Conservation (phyloP, 805 yeast species). For the Ogataea ganodermae region DNA sequence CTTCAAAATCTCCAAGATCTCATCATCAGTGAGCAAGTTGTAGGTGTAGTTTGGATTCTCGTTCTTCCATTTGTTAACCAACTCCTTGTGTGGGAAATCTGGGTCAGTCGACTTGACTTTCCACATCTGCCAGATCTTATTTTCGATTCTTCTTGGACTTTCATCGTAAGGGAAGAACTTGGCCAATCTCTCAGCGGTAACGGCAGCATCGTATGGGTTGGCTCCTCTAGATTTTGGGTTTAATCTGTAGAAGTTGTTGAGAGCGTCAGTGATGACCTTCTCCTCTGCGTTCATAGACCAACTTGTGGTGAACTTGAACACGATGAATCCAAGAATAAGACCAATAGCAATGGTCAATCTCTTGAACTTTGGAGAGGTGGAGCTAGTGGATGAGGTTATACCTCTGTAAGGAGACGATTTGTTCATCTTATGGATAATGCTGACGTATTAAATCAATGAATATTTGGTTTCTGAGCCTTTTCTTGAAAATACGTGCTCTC, state of each 20-base stretch:
- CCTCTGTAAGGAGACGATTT: conserved; percentile 29
- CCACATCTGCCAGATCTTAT: conserved; percentile 40
- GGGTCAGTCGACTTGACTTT: conserved; percentile 36
- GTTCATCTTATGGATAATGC: conserved; percentile 16
- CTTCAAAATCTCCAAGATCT: conserved; percentile 31
- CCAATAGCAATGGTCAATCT: conserved; percentile 30
- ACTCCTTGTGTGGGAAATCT: conserved; percentile 36
- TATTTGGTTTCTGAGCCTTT: neutral
- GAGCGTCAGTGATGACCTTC: conserved; percentile 29
- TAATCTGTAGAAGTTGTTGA: conserved; percentile 33
- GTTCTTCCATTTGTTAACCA: conserved; percentile 36
- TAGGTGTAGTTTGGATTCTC: conserved; percentile 37
- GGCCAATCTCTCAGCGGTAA: conserved; percentile 34
- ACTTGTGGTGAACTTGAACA: conserved; percentile 29
- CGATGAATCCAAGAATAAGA: conserved; percentile 28
- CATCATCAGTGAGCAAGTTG: conserved; percentile 35
- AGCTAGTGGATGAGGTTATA: conserved; percentile 19
- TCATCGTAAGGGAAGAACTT: conserved; percentile 36
- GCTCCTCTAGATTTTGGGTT: conserved; percentile 38
- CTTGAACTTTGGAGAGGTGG: conserved; percentile 26
- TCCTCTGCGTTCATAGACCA: conserved; percentile 31
- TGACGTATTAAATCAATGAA: neutral
- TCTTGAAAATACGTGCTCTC: neutral
- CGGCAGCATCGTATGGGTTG: conserved; percentile 36
- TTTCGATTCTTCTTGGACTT: conserved; percentile 36